These are phyloP conservation scores for Volvox reticuliferus DNA, from an alignment of 139 green algal species.

Conservation along the genomic window DNA sequence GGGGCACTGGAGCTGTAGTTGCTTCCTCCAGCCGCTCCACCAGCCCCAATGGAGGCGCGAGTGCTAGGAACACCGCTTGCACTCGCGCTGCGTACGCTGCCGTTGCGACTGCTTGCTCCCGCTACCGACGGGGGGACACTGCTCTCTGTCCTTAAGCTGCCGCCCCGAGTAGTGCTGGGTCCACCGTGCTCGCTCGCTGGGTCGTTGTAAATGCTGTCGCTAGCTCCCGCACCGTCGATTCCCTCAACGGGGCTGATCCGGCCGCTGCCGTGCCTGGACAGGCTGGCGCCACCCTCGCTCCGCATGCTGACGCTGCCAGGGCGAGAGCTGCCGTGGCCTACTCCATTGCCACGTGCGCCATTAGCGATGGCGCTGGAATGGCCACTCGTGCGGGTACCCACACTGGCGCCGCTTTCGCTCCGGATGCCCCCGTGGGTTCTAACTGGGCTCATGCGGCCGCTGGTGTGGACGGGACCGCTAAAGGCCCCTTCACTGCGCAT, in stretches of 20 bases:
- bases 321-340: background rate
- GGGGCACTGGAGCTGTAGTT: background rate
- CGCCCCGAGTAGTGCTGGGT: no score
- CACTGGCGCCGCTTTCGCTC: background rate
- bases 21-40: background rate
- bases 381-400: background rate
- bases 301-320: background rate
- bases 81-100: background rate
- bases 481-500: background rate
- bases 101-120: background rate
- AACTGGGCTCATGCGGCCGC: background rate
- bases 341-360: no score
- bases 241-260: background rate
- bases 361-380: background rate
- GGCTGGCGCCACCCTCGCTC: background rate
- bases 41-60: background rate
- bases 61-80: background rate
- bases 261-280: background rate
- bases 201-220: no score
- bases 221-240: no score
- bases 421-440: no score
- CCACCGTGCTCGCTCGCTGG: no score
- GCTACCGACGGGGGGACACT: no score
- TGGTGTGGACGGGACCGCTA: background rate
- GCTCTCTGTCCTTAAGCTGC: no score